Evolutionary conservation across 1,139 yeast species (phyloP), one percentile per base, ranked within the genome.

Genomic region (Pichia inconspicua): DNA sequence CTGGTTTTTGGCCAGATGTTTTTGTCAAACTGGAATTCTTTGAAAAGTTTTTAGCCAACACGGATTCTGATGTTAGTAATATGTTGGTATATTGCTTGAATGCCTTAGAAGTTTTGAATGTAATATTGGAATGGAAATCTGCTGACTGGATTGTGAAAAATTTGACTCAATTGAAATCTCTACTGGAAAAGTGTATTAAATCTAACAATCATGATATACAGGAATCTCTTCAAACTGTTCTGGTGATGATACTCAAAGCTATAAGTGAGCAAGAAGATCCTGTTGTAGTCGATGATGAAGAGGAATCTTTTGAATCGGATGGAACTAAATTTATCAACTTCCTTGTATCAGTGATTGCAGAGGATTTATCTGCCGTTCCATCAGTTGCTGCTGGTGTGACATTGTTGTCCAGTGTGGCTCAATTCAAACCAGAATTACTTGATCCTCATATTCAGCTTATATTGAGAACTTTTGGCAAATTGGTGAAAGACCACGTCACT

Each of bases 361-460:
- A 92, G 59, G 96, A 90, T 64, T 71, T 94, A 56, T 81, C 84
- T 45, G 83, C 82, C 44, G 81, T 83, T 59, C 82, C 86, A n/a
- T 82, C 94, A 0, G 80, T 86, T 45, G 92, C 95, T 17, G 94
- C 97, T 9, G 96, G 97, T 55, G 90, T 90, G 1, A 83, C 89
- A 19, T 70, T 92, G 44, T 82, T 94, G 2, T 84, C 94, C 84
- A 84, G 95, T 0, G 68, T 90, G 50, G 87, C 88, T 14, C 78
- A 80, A 57, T 81, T 77, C 61, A 76, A 81, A 47, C 95, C 96
- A 0, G 75, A 82, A 32, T 75, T 81, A 6, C 72, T 90, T 49
- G 96, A 89, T 56, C 72, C 86, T 0, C 69, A 88, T 46, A 70
- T 90, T 45, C 92, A 90, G 7, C 70, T 78, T 54, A 74, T 90